Evolutionary conservation across 2,329 filamentous ascomycete genomes (phyloP).

Genomic region (Ascocoryne sarcoides): DNA sequence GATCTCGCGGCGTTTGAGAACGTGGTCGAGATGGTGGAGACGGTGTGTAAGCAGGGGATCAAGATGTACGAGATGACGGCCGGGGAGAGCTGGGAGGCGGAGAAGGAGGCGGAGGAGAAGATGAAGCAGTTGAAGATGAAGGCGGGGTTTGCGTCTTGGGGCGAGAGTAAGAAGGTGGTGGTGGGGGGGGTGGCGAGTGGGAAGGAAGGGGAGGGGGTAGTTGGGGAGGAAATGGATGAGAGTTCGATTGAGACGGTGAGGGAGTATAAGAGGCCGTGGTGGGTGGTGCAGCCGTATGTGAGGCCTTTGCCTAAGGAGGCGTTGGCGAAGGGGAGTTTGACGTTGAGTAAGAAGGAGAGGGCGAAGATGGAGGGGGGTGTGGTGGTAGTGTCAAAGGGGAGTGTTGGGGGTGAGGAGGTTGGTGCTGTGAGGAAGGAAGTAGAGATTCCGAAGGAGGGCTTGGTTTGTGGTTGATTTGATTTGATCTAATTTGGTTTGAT

Average conservation of each 20-base stretch:
- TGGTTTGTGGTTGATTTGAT: constrained; percentile 18
- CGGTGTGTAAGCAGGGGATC: constrained; percentile 62
- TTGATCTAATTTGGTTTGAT: no score
- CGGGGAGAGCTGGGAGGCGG: constrained; percentile 41
- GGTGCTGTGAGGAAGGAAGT: constrained; percentile 13
- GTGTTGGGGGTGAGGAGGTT: constrained; percentile 1
- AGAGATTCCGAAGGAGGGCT: constrained; percentile 20
- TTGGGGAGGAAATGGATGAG: constrained; percentile 34
- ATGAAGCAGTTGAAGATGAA: constrained; percentile 24
- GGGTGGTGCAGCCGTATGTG: constrained; percentile 83
- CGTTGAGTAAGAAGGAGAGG: constrained; percentile 61
- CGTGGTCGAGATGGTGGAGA: constrained; percentile 67
- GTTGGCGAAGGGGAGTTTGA: constrained; percentile 68
- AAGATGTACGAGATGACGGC: constrained; percentile 52
- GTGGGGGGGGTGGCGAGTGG: constrained; percentile 35
- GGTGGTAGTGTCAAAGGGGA: constrained; percentile 6
- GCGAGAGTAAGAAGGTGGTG: constrained; percentile 33
- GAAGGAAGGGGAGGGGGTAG: constrained; percentile 23
- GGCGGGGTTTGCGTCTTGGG: no score
- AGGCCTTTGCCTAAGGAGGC: constrained; percentile 83
- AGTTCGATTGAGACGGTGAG: constrained; percentile 60
- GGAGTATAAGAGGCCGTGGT: constrained; percentile 74
- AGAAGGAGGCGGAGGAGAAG: constrained; percentile 22
- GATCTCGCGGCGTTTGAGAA: constrained; percentile 71
- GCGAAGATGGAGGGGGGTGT: constrained; percentile 33